Conservation (phyloP, 768 basidiomycete species). For the Panaeolus papilionaceus region DNA sequence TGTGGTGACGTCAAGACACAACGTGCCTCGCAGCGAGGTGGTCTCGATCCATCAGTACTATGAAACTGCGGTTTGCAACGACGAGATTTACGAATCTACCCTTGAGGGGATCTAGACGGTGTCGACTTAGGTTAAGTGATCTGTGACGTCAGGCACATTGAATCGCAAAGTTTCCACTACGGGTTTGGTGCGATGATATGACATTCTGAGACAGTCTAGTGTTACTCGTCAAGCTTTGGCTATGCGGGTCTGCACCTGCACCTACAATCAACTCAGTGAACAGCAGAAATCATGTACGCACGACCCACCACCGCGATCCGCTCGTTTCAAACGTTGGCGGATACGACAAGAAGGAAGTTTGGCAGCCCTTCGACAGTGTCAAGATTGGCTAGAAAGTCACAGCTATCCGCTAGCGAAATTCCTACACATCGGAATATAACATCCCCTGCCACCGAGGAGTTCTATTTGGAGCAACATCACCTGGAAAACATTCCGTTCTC, state of each 20-base stretch:
- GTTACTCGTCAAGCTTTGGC: not conserved
- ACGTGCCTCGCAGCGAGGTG: constrained; percentile 7
- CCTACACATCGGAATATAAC: not conserved
- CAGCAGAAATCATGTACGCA: constrained; percentile 7
- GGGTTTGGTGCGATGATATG: not conserved
- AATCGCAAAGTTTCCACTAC: constrained; percentile 7
- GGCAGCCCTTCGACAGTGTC: not conserved
- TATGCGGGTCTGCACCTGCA: not conserved
- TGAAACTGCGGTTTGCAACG: not conserved
- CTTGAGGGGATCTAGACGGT: not conserved
- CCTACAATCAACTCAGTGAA: not conserved
- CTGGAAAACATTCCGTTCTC: not conserved
- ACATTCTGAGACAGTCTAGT: constrained; percentile 5
- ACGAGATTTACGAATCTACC: not conserved
- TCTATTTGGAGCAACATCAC: not conserved
- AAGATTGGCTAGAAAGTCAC: not conserved
- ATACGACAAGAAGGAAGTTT: not conserved
- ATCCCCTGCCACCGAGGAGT: constrained; percentile 4
- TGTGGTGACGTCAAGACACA: constrained; percentile 2
- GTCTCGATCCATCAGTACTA: not conserved
- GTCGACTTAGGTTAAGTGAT: not conserved
- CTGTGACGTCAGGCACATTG: constrained; percentile 5
- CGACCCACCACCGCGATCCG: not conserved
- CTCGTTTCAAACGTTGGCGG: not conserved
- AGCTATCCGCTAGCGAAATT: not conserved